phyloP scores from a whole-genome alignment of 73 alveolate species.

The Urostyla sp. region DNA sequence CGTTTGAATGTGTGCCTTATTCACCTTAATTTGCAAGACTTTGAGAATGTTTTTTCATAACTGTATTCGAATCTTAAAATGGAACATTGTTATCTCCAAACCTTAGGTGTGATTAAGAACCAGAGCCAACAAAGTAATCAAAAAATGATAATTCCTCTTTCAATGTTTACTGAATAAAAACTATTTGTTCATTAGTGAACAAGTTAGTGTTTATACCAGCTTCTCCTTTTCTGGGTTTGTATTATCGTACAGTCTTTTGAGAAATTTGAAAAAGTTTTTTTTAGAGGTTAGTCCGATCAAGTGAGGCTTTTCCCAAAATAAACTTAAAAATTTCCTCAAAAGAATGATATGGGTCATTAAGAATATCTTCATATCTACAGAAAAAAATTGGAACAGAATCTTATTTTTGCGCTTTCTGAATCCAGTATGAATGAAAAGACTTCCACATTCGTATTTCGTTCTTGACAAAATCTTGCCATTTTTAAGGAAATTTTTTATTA shows the following conservation, averaged over 20 bases:
- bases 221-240: constrained; percentile 28
- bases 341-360: constrained; percentile 19
- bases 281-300: constrained; percentile 13
- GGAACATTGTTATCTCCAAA: too few species aligned
- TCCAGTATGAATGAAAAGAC: constrained; percentile 43
- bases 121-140: too few species aligned
- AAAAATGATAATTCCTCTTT: too few species aligned
- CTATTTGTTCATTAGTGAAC: constrained; percentile 13
- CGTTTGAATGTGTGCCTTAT: too few species aligned
- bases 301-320: background rate
- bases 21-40: too few species aligned
- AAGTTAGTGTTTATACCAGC: background rate
- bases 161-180: too few species aligned
- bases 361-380: constrained; percentile 61
- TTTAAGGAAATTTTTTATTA: constrained; percentile 10
- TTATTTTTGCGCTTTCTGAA: background rate
- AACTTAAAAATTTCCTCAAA: constrained; percentile 10
- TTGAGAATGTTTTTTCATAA: too few species aligned
- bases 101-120: too few species aligned
- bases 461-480: constrained; percentile 13
- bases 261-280: constrained; percentile 4
- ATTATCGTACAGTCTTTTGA: background rate
- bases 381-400: constrained; percentile 44
- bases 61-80: too few species aligned
- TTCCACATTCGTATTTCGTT: constrained; percentile 50